Conservation (phyloP, 371 early-diverging fungal species). For the Mortierella sp. region DNA sequence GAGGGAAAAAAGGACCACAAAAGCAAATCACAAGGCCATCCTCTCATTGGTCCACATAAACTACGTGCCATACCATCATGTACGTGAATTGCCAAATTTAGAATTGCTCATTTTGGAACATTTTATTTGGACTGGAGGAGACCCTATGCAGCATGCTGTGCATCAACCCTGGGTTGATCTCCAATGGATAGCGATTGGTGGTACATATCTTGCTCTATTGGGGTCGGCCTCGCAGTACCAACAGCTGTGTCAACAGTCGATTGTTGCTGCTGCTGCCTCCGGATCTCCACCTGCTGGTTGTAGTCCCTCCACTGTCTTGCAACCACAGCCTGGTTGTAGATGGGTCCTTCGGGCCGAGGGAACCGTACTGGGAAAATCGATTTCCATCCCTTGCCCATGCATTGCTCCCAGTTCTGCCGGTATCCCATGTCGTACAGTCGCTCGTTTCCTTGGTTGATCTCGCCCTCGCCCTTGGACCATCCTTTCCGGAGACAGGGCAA, state of each 20-base stretch:
- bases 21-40: slow-evolving; percentile 7
- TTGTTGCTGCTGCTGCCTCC: slow-evolving; percentile 33
- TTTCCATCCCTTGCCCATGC: slow-evolving; percentile 39
- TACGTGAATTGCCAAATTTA: not conserved
- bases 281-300: slow-evolving; percentile 19
- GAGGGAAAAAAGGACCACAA: not conserved
- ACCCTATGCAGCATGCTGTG: not conserved
- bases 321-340: slow-evolving; percentile 47
- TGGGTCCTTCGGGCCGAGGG: slow-evolving; percentile 27
- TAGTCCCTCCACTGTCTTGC: slow-evolving; percentile 47
- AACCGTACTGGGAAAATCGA: slow-evolving; percentile 33
- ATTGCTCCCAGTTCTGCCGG: slow-evolving; percentile 43
- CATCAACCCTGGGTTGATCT: not conserved
- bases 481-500: slow-evolving; percentile 62
- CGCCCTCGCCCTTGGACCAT: slow-evolving; percentile 64
- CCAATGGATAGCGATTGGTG: not conserved
- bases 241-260: not conserved
- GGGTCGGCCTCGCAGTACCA: not conserved
- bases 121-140: not conserved
- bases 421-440: slow-evolving; percentile 63
- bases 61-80: slow-evolving; percentile 1
- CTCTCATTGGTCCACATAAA: slow-evolving; percentile 17
- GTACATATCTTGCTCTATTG: slow-evolving; percentile 4
- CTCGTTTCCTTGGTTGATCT: slow-evolving; percentile 60
- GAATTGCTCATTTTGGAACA: not conserved